Base-by-base conservation (phyloP, 2,329 filamentous ascomycete species). In the Reticulascus tulasneorum region DNA sequence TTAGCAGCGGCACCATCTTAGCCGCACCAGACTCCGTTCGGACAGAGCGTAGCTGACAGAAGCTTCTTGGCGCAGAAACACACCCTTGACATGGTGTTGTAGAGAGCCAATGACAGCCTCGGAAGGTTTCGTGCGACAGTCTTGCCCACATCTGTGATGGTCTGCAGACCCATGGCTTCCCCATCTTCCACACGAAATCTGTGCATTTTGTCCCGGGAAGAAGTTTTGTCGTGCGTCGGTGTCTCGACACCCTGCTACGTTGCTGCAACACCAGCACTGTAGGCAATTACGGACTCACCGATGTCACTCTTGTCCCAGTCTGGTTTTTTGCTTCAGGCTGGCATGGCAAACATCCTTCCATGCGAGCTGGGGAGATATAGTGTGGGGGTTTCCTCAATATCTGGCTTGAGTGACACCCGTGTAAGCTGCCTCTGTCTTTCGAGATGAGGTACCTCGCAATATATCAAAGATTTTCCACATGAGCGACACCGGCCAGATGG, bases 231-330 rank as follows among this genome's bases (percentile, higher is more conserved):
- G n/a, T n/a, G n/a, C n/a, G 37, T 40, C 25, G 37, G 15, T 36
- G 27, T 23, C 24, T 23, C 9, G 5, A 22, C 23, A 30, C 18
- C 21, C 17, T 29, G 21, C 28, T 22, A 29, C n/a, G 29, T 29
- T 32, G 31, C 36, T 40, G 28, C 11, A n/a, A n/a, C n/a, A n/a
- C n/a, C n/a, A n/a, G n/a, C n/a, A n/a, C n/a, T n/a, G n/a, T n/a
- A n/a, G n/a, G n/a, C n/a, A 42, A 42, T 40, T 36, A 34, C 39
- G 39, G 39, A 30, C 31, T 40, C 35, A 35, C 39, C 36, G 39
- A 37, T 28, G 33, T 19, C 18, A 32, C 40, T 32, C 37, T 40
- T 40, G 37, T 24, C 21, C 23, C 21, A 25, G 29, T 21, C 23
- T 29, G 37, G 28, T 25, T 23, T n/a, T 26, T 41, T 24, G 36